Evolutionary conservation across 1,284 basidiomycete species (phyloP), one percentile per base, ranked within the genome.

Genomic region (Trichosporon sp.): DNA sequence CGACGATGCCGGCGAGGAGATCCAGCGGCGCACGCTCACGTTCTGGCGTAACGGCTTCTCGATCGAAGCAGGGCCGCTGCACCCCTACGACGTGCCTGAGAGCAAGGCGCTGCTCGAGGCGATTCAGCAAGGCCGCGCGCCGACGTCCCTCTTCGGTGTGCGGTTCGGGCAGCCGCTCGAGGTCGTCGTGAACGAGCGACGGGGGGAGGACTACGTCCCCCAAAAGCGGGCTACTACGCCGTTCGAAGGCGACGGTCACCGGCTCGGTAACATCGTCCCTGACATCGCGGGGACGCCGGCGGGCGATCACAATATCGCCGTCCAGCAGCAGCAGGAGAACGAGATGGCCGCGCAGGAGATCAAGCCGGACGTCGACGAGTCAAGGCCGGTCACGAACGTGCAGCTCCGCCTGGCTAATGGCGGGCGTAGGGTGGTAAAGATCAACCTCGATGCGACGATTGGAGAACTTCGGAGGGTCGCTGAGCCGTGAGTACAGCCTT

Each of bases 11-110:
- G 40, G 19, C 40, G 84, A 85, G 49, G 84, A 86, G 64, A 83
- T 85, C 0, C 89, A 85, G 0, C 86, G 89, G 56, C 87, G 95
- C 11, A 85, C 87, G 62, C 83, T 98, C 36, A 95, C 90, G 0
- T 93, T 99, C 80, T 99, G 96, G 95, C 84, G 88, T 34, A 87
- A 98, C 69, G 95, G 95, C 0, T 98, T 98, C 81, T 89, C 88
- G 54, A 87, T 99, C 62, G 93, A 95, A 72, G 92, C 95, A 70
- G 93, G 94, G 2, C 88, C 89, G 37, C 82, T 98, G 63, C 86
- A 90, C 84, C 82, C 85, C 40, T 97, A 96, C 76, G 90, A 92
- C 63, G 88, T 94, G 69, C 91, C 93, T 0, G 84, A 82, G 5
- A 88, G 94, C 73, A 84, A 87, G 49, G 84, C 86, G 64, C 83